A percentile compares a stretch with the other conserved stretches of the same genome.
phyloP scores from a whole-genome alignment of 768 basidiomycete genomes.

The Calvatia gigantea region DNA sequence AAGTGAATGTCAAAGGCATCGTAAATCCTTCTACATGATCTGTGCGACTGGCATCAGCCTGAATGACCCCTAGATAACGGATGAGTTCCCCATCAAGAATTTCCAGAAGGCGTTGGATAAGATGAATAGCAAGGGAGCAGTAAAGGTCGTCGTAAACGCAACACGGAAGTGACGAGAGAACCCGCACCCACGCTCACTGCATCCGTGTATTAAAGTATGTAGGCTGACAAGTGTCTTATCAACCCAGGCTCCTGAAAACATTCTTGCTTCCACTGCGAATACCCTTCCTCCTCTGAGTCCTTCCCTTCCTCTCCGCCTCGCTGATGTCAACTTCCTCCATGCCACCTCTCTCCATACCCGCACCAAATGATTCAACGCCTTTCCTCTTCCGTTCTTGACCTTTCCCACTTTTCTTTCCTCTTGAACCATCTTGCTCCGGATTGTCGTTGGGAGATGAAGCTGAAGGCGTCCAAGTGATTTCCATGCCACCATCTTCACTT shows the following conservation, averaged over 20 bases:
- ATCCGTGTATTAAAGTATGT: neutral
- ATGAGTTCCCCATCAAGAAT: conserved; percentile 63
- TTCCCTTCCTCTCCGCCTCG: conserved; percentile 72
- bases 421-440: conserved; percentile 25
- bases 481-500: conserved; percentile 64
- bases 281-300: conserved; percentile 73
- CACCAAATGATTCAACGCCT: conserved; percentile 79
- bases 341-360: conserved; percentile 83
- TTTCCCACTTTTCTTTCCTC: conserved; percentile 26
- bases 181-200: neutral
- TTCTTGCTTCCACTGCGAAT: conserved; percentile 91
- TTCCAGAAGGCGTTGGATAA: conserved; percentile 63
- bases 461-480: conserved; percentile 80
- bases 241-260: conserved; percentile 44
- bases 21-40: conserved; percentile 14
- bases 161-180: neutral
- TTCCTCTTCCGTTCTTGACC: conserved; percentile 36
- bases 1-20: conserved; percentile 77
- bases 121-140: conserved; percentile 59
- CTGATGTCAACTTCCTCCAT: conserved; percentile 46
- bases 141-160: conserved; percentile 57
- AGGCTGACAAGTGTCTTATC: neutral
- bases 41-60: neutral
- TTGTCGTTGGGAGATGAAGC: conserved; percentile 34
- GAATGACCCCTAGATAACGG: conserved; percentile 26